phyloP scores from a whole-genome alignment of 306 rosid species.

The Abrus pulchellus region DNA sequence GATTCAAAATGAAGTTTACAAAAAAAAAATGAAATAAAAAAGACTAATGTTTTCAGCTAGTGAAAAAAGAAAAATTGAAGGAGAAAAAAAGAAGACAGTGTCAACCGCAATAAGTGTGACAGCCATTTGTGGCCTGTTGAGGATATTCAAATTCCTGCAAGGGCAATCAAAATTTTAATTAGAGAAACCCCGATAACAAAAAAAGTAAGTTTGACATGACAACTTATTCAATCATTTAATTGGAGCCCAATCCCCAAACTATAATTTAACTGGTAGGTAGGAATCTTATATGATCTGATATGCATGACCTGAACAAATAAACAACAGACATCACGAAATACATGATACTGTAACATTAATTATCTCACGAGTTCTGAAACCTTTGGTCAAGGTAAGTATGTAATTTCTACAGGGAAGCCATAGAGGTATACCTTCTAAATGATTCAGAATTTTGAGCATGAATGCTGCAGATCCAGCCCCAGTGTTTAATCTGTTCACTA shows the following conservation, averaged over 20 bases:
- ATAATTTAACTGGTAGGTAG: constrained; percentile 14
- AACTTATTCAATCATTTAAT: constrained; percentile 22
- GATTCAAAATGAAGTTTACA: constrained; percentile 26
- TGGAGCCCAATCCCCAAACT: constrained; percentile 35
- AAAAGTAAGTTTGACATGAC: neutral
- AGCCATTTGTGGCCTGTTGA: constrained; percentile 66
- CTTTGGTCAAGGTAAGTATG: constrained; percentile 29
- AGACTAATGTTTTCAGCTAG: constrained; percentile 11
- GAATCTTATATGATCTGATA: constrained; percentile 1
- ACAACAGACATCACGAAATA: constrained; percentile 19
- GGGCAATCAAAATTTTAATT: constrained; percentile 43
- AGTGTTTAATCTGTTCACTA: constrained; percentile 69
- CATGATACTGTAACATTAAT: constrained; percentile 6
- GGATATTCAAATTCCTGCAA: constrained; percentile 82
- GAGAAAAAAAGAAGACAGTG: constrained; percentile 22
- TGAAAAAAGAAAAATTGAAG: constrained; percentile 19
- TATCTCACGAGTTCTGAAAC: constrained; percentile 23
- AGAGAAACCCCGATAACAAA: constrained; percentile 24
- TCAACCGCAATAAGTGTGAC: constrained; percentile 75
- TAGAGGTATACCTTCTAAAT: constrained; percentile 67
- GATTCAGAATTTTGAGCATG: constrained; percentile 71
- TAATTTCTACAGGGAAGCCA: constrained; percentile 25
- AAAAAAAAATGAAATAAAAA: constrained; percentile 9
- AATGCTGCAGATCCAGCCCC: constrained; percentile 97
- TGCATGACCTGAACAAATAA: constrained; percentile 27